A percentile compares a stretch with the other conserved stretches of the same genome.
phyloP scores from a whole-genome alignment of 805 yeast species.

The Pichia eremophila region DNA sequence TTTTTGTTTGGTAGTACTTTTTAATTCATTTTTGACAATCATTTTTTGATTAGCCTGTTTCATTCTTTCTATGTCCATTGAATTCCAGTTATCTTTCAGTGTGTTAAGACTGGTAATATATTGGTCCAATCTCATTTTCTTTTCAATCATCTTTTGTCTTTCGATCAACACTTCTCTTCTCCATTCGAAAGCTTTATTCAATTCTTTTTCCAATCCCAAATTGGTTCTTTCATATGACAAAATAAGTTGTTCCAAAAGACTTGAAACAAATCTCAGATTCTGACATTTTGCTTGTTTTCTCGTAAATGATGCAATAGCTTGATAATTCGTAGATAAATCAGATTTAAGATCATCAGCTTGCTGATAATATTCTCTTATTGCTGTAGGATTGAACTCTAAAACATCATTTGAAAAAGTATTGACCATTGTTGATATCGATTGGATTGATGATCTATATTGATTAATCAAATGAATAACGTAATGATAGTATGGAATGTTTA shows the following conservation, averaged over 20 bases:
- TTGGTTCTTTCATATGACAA: conserved; percentile 20
- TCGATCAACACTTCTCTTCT: conserved; percentile 16
- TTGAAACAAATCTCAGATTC: conserved; percentile 20
- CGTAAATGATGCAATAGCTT: conserved; percentile 24
- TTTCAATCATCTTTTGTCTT: conserved; percentile 17
- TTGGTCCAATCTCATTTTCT: conserved; percentile 14
- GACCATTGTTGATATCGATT: conserved; percentile 19
- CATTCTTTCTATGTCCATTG: conserved; percentile 5
- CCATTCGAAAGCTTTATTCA: conserved; percentile 17
- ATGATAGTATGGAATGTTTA: conserved; percentile 22
- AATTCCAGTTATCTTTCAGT: conserved; percentile 7
- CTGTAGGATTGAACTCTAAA: conserved; percentile 24
- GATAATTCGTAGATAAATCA: conserved; percentile 22
- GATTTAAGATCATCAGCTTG: conserved; percentile 17
- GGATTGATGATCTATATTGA: conserved; percentile 21
- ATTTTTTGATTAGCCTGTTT: conserved; percentile 1
- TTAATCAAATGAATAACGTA: conserved; percentile 22
- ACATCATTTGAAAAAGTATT: conserved; percentile 21
- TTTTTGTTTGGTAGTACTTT: not conserved
- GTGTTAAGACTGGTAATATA: conserved; percentile 9
- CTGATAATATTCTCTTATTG: conserved; percentile 24
- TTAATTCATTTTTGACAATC: not conserved
- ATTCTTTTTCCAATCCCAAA: conserved; percentile 13
- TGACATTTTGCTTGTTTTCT: conserved; percentile 24
- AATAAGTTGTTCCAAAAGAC: conserved; percentile 20